Percentiles rank a stretch among this genome's conserved stretches.
phyloP scores from a whole-genome alignment of 805 yeast genomes.

The Danielozyma ontarioensis region DNA sequence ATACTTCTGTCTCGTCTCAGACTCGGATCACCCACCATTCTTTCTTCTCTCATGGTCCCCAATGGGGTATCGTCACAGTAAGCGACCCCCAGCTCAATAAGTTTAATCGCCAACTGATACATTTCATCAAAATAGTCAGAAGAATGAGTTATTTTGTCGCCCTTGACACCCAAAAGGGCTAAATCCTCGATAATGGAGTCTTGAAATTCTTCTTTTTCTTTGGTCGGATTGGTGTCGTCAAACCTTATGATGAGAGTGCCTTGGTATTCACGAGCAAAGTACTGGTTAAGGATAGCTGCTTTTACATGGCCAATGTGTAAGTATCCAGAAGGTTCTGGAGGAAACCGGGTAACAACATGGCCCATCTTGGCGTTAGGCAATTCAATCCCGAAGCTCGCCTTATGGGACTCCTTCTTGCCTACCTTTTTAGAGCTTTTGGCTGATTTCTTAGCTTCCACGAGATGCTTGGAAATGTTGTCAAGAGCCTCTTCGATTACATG shows the following conservation, averaged over 20 bases:
- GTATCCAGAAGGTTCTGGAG: constrained; percentile 99
- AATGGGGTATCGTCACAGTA: constrained; percentile 96
- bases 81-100: constrained; percentile 95
- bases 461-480: constrained; percentile 59
- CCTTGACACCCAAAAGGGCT: constrained; percentile 84
- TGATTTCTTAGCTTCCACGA: constrained; percentile 68
- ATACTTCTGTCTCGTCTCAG: constrained; percentile 88
- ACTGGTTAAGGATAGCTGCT: constrained; percentile 95
- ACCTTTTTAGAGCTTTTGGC: constrained; percentile 49
- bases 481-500: constrained; percentile 64
- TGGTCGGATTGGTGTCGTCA: constrained; percentile 97
- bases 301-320: constrained; percentile 99
- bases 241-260: constrained; percentile 96
- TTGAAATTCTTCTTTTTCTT: constrained; percentile 93
- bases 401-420: constrained; percentile 85
- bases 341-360: constrained; percentile 96
- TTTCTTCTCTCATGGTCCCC: constrained; percentile 96
- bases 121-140: constrained; percentile 90
- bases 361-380: constrained; percentile 90
- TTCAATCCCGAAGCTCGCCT: constrained; percentile 93
- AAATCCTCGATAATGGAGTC: constrained; percentile 93
- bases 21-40: constrained; percentile 95
- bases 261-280: constrained; percentile 91
- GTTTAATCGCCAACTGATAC: constrained; percentile 78
- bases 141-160: constrained; percentile 82